Evolutionary conservation across 2,329 filamentous ascomycete species (phyloP).

Genomic region (Aspergillus calidoustus): DNA sequence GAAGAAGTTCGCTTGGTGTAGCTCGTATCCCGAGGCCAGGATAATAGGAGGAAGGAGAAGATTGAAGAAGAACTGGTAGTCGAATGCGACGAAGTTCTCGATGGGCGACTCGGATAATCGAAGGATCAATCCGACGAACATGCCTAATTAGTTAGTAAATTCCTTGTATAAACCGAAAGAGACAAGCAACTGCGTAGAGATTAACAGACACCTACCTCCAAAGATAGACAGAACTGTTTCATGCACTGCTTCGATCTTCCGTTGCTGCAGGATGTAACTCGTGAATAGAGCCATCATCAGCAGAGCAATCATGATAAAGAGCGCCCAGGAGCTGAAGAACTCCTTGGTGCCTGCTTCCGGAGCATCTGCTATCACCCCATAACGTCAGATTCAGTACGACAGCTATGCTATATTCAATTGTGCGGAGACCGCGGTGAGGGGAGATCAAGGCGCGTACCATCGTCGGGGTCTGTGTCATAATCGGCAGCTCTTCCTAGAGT

Average conservation of each 20-base stretch:
- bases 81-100: constrained; percentile 89
- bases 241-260: constrained; percentile 95
- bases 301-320: constrained; percentile 94
- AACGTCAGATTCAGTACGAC: constrained; percentile 25
- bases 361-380: constrained; percentile 53
- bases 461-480: constrained; percentile 42
- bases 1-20: constrained; percentile 99
- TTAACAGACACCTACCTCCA: constrained; percentile 65
- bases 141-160: constrained; percentile 62
- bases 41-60: constrained; percentile 98
- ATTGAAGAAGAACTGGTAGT: constrained; percentile 99
- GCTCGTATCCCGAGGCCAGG: constrained; percentile 91
- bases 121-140: constrained; percentile 90
- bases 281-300: constrained; percentile 94
- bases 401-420: background rate
- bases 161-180: background rate
- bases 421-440: constrained; percentile 13
- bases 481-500: constrained; percentile 41
- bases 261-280: constrained; percentile 94
- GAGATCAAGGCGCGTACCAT: constrained; percentile 38
- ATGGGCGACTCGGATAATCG: constrained; percentile 83
- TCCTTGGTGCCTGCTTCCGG: constrained; percentile 89
- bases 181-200: background rate
- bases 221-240: constrained; percentile 99
- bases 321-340: constrained; percentile 92